Conservation (phyloP, 2,329 filamentous ascomycete genomes). For the Stemphylium vesicarium region DNA sequence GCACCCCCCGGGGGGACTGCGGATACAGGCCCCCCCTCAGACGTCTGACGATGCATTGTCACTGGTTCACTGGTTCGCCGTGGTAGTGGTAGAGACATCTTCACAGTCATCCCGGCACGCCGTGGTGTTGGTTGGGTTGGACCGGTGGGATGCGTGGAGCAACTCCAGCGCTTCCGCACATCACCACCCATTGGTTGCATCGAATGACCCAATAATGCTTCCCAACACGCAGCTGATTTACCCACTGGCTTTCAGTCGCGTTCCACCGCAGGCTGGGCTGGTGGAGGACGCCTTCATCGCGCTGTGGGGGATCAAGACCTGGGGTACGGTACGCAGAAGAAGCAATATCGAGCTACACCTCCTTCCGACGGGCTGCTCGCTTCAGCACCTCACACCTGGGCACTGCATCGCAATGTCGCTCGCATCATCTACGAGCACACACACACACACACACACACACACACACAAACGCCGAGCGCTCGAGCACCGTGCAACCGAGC, state of each 20-base stretch:
- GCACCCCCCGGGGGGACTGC: too few relatives aligned
- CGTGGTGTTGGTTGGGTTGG: neutral
- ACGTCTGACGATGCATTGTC: neutral
- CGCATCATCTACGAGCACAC: constrained; percentile 15
- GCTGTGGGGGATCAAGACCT: constrained; percentile 28
- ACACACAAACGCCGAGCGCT: neutral
- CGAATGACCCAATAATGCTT: constrained; percentile 24
- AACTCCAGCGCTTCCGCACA: constrained; percentile 17
- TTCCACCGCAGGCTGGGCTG: constrained; percentile 29
- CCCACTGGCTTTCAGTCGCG: constrained; percentile 22
- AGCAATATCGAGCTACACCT: constrained; percentile 20
- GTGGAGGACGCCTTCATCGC: constrained; percentile 10
- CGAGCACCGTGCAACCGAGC: constrained; percentile 16
- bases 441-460: neutral
- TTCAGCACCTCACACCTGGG: constrained; percentile 5
- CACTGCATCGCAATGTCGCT: constrained; percentile 23
- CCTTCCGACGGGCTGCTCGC: constrained; percentile 8
- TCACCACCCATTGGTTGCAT: constrained; percentile 15
- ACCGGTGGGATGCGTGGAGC: constrained; percentile 16
- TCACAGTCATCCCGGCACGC: neutral
- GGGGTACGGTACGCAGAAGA: constrained; percentile 28
- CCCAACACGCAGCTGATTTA: constrained; percentile 16
- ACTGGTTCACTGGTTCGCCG: too few relatives aligned
- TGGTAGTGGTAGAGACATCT: too few relatives aligned
- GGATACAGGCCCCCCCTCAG: neutral